Evolutionary conservation across 495 filamentous ascomycete genomes (phyloP).

Genomic region (Bryoglossum gracile): DNA sequence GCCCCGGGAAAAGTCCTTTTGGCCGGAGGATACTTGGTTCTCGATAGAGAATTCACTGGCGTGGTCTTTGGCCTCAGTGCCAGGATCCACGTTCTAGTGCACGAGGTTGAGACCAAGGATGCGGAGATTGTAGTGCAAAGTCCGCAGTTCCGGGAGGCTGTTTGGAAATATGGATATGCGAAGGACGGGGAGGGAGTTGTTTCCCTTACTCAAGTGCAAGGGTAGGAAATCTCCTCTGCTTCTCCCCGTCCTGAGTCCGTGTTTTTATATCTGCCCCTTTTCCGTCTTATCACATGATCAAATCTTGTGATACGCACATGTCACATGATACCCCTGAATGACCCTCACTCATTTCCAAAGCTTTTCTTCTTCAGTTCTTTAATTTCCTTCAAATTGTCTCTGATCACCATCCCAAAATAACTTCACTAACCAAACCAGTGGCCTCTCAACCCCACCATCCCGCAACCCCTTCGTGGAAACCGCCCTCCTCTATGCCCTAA

Average conservation of each 20-base stretch:
- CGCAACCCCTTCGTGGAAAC: constrained; percentile 86
- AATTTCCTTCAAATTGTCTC: neutral
- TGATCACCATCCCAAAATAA: too few species aligned
- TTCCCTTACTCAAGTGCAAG: constrained; percentile 65
- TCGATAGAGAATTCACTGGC: constrained; percentile 80
- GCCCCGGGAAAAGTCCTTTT: constrained; percentile 95
- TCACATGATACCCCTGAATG: constrained; percentile 10
- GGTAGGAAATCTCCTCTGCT: constrained; percentile 47
- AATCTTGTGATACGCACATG: neutral
- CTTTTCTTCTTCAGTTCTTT: neutral
- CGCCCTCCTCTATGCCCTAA: constrained; percentile 77
- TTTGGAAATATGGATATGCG: constrained; percentile 78
- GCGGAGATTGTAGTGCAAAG: constrained; percentile 75
- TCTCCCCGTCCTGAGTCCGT: neutral
- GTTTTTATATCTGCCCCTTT: constrained; percentile 3
- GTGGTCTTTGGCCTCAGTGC: constrained; percentile 93
- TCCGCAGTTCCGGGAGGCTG: constrained; percentile 79
- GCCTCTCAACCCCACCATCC: constrained; percentile 1
- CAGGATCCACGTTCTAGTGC: constrained; percentile 78
- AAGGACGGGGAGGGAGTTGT: constrained; percentile 66
- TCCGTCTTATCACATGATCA: constrained; percentile 4
- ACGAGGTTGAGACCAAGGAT: constrained; percentile 52
- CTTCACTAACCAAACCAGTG: too few species aligned
- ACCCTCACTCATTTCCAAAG: neutral
- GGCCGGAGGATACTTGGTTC: constrained; percentile 88